phyloP scores from a whole-genome alignment of 139 green algal genomes.

The Yamagishiella unicocca region DNA sequence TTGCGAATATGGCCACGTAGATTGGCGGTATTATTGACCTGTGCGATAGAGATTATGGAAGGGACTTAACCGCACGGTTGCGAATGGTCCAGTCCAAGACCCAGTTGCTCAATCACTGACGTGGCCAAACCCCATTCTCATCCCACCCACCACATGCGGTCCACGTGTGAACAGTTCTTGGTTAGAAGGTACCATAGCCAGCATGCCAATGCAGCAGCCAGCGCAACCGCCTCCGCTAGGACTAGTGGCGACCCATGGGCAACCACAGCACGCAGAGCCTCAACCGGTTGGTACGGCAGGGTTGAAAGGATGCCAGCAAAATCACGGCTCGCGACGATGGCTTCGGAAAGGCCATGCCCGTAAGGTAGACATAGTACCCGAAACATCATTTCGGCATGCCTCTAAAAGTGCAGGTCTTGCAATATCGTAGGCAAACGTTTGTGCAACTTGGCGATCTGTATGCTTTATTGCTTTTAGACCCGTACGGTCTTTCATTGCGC shows the following conservation, averaged over 20 bases:
- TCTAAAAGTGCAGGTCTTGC: too few species aligned
- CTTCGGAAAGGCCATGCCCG: neutral
- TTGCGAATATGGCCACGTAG: conserved; percentile 30
- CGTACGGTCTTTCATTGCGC: too few species aligned
- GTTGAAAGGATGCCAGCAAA: neutral
- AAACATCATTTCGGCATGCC: neutral
- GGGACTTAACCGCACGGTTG: neutral
- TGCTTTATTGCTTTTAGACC: too few species aligned
- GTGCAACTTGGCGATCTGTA: too few species aligned
- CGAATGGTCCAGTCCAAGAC: neutral
- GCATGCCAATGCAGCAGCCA: neutral
- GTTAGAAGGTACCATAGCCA: conserved; percentile 14
- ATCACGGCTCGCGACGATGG: neutral
- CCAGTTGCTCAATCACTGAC: neutral
- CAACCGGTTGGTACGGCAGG: neutral
- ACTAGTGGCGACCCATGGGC: conserved; percentile 1
- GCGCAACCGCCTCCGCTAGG: neutral
- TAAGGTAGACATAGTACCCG: neutral
- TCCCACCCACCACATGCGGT: conserved; percentile 27
- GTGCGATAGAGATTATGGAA: neutral
- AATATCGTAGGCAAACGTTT: too few species aligned
- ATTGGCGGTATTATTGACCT: conserved; percentile 40
- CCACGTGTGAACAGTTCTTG: conserved; percentile 19
- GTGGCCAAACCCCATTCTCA: neutral
- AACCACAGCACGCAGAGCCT: neutral